Conservation (phyloP, 1,139 yeast genomes). For the Diutina scorzettiae region DNA sequence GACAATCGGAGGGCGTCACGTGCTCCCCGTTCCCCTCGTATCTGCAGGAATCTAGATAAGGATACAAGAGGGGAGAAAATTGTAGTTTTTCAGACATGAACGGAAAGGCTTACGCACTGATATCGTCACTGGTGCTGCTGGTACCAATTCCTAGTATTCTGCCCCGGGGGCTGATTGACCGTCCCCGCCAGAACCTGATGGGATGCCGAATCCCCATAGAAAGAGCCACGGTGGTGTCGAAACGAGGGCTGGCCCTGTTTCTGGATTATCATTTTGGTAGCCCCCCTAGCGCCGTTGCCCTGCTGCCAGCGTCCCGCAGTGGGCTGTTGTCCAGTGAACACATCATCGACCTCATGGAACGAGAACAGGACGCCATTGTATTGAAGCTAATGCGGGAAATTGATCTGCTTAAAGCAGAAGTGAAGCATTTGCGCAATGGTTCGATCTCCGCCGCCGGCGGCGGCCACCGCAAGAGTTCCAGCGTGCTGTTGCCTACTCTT, state of each 20-base stretch:
- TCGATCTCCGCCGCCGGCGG: background rate
- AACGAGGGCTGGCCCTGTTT: background rate
- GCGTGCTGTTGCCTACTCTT: background rate
- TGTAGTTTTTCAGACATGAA: too few relatives aligned
- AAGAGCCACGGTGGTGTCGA: background rate
- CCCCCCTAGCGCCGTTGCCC: background rate
- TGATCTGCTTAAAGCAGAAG: constrained; percentile 38
- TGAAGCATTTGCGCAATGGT: constrained; percentile 17
- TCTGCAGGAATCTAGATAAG: background rate
- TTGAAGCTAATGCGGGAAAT: constrained; percentile 47
- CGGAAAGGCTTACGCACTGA: too few relatives aligned
- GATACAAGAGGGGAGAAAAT: too few relatives aligned
- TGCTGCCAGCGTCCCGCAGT: background rate
- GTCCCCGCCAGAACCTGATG: background rate
- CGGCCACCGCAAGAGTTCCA: background rate
- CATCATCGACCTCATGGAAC: constrained; percentile 51
- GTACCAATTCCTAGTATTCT: background rate
- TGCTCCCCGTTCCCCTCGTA: background rate
- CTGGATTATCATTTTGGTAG: background rate
- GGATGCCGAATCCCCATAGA: background rate
- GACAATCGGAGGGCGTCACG: background rate
- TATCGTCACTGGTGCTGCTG: background rate
- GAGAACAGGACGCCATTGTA: constrained; percentile 59
- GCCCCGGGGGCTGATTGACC: background rate
- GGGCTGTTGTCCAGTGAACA: constrained; percentile 20